Evolutionary conservation across 2,329 filamentous ascomycete genomes (phyloP).

Genomic region (Verticillium tricorpus): DNA sequence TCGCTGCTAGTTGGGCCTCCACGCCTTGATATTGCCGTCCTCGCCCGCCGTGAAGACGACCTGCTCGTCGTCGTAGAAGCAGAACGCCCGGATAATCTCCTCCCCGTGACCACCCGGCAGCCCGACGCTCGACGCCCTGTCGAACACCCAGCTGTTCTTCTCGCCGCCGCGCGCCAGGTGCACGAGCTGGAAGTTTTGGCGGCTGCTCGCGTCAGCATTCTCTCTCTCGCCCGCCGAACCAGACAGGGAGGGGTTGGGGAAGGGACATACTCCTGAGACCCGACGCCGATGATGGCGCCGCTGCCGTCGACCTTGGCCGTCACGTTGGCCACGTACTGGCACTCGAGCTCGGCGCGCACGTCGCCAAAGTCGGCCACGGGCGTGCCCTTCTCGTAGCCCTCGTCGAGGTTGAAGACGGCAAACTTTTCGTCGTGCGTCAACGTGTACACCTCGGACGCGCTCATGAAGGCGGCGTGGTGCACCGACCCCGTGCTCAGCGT

Average conservation of each 20-base stretch:
- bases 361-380: slow-evolving; percentile 62
- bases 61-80: slow-evolving; percentile 57
- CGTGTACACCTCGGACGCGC: slow-evolving; percentile 60
- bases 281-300: slow-evolving; percentile 58
- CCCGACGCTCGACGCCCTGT: slow-evolving; percentile 51
- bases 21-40: slow-evolving; percentile 54
- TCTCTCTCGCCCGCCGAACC: neutral
- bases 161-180: slow-evolving; percentile 48
- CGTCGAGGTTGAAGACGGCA: slow-evolving; percentile 66
- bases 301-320: slow-evolving; percentile 52
- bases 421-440: slow-evolving; percentile 76
- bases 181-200: slow-evolving; percentile 54
- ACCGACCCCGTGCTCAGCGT: slow-evolving; percentile 75
- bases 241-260: slow-evolving; percentile 20
- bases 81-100: slow-evolving; percentile 61
- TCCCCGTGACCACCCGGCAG: slow-evolving; percentile 58
- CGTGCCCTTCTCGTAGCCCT: slow-evolving; percentile 55
- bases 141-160: slow-evolving; percentile 46
- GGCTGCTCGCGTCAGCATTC: slow-evolving; percentile 27
- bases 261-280: slow-evolving; percentile 58
- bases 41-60: slow-evolving; percentile 56
- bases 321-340: slow-evolving; percentile 71
- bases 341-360: slow-evolving; percentile 58
- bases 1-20: slow-evolving; percentile 30
- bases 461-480: slow-evolving; percentile 70